These are phyloP conservation scores for Auriscalpium orientale DNA, from an alignment of 768 basidiomycete genomes.

Conservation along the genomic window DNA sequence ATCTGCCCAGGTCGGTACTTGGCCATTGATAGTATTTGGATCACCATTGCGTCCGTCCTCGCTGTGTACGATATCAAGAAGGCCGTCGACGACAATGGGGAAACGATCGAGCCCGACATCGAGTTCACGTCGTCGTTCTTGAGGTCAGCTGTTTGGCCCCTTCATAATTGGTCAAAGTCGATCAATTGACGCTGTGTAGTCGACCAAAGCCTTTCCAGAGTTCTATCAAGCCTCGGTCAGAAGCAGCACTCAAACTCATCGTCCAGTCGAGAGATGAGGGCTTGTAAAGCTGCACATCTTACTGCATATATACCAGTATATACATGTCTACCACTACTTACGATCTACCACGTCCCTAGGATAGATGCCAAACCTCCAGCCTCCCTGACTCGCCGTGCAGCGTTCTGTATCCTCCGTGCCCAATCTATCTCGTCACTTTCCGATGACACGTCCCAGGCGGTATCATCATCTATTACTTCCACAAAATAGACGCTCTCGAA, in stretches of 20 bases:
- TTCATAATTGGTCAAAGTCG: background rate
- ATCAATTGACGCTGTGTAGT: conserved; percentile 17
- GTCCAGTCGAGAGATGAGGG: conserved; percentile 17
- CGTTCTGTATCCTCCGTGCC: conserved; percentile 1
- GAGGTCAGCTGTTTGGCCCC: conserved; percentile 23
- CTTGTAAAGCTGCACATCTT: background rate
- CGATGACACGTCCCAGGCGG: background rate
- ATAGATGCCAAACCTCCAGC: conserved; percentile 24
- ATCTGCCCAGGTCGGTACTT: conserved; percentile 39
- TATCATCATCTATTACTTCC: conserved; percentile 36
- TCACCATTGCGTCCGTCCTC: conserved; percentile 33
- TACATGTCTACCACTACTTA: background rate
- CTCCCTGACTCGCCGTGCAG: background rate
- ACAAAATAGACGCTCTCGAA: conserved; percentile 61
- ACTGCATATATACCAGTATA: background rate
- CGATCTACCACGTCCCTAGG: conserved; percentile 21
- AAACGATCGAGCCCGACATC: conserved; percentile 24
- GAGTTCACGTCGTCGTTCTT: conserved; percentile 29
- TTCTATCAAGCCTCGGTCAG: conserved; percentile 29
- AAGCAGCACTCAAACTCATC: conserved; percentile 25
- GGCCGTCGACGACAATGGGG: conserved; percentile 29
- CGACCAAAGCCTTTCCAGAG: conserved; percentile 37
- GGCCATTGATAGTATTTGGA: conserved; percentile 37
- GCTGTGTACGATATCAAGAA: conserved; percentile 32
- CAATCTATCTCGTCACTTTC: background rate